Evolutionary conservation across 768 basidiomycete genomes (phyloP), one percentile per base, ranked within the genome.

Genomic region (Tricholoma terreum): DNA sequence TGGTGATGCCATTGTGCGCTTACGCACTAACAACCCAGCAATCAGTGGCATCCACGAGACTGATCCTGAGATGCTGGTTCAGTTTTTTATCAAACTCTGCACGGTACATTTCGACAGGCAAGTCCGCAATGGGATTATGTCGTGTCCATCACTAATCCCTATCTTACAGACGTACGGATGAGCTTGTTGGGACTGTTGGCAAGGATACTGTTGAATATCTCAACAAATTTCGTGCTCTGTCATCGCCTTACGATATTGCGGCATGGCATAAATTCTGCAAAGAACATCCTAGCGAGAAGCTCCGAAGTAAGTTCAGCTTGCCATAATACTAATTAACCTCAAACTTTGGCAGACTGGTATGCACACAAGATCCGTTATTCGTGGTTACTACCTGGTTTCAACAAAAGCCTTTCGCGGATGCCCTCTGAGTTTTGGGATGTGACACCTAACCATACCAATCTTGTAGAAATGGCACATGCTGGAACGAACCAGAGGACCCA

Each of bases 331-430:
- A 4, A 42, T 43, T 38, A 21, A 43, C 42, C n/a, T n/a, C n/a
- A n/a, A n/a, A n/a, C n/a, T n/a, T 43, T 2, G 8, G 22, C 42
- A 36, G 52, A 45, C 14, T 49, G 50, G 34, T 45, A 45, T 57
- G 46, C 34, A 6, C 52, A 53, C 34, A 53, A 53, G 36, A 53
- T 38, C 31, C 36, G 15, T 5, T 53, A 53, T 27, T n/a, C 17
- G 4, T 53, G 52, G 52, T 38, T 53, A n/a, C 35, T 53, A 40
- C 34, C 52, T 10, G 5, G 52, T n/a, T 53, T 53, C 12, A 53
- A 53, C 52, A 34, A 40, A 7, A 10, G 1, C 22, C 52, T 53
- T 10, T 38, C 52, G 2, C 7, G 17, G 7, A 40, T 53, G 15
- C 52, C 35, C 5, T 2, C 9, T 34, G 35, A 53, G 1, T 34